Conservation (phyloP, 2,329 filamentous ascomycete species). For the Cordyceps sp. region DNA sequence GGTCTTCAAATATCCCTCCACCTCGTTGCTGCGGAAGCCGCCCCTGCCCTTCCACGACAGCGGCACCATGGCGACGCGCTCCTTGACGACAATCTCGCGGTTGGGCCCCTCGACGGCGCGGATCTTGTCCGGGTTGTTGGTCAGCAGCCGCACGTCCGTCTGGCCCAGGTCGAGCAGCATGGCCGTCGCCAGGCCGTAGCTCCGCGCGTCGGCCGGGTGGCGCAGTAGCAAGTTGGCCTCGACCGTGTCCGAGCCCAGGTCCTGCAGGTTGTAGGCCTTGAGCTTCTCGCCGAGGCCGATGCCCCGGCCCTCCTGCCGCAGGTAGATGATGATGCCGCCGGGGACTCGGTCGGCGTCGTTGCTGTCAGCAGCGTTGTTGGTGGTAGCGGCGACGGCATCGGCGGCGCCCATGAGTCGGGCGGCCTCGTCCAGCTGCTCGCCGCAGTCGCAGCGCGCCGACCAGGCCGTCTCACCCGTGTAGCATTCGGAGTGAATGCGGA, state of each 20-base stretch:
- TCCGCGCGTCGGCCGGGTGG: conserved; percentile 86
- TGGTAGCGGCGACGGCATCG: too few species aligned
- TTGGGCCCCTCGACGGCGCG: conserved; percentile 84
- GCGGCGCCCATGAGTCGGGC: conserved; percentile 86
- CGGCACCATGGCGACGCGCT: conserved; percentile 90
- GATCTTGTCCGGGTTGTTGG: conserved; percentile 97
- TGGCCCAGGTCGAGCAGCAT: conserved; percentile 82
- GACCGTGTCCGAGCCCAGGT: conserved; percentile 92
- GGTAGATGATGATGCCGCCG: conserved; percentile 86
- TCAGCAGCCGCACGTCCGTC: conserved; percentile 62
- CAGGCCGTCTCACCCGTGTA: conserved; percentile 98
- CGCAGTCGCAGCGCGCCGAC: conserved; percentile 95
- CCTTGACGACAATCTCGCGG: conserved; percentile 71
- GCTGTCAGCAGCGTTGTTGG: too few species aligned
- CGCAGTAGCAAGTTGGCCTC: conserved; percentile 83
- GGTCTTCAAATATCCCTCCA: conserved; percentile 85
- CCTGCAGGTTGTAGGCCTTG: conserved; percentile 95
- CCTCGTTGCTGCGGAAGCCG: conserved; percentile 73
- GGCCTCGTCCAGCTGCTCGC: conserved; percentile 93
- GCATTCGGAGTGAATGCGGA: conserved; percentile 94
- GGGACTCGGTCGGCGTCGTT: conserved; percentile 28
- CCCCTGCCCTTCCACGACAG: conserved; percentile 77
- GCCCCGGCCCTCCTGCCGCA: conserved; percentile 88
- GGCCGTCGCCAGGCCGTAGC: conserved; percentile 90
- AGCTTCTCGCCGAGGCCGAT: conserved; percentile 92